Conservation (phyloP, 192 early-diverging fungal genomes). For the Gaertneriomyces semiglobifer region DNA sequence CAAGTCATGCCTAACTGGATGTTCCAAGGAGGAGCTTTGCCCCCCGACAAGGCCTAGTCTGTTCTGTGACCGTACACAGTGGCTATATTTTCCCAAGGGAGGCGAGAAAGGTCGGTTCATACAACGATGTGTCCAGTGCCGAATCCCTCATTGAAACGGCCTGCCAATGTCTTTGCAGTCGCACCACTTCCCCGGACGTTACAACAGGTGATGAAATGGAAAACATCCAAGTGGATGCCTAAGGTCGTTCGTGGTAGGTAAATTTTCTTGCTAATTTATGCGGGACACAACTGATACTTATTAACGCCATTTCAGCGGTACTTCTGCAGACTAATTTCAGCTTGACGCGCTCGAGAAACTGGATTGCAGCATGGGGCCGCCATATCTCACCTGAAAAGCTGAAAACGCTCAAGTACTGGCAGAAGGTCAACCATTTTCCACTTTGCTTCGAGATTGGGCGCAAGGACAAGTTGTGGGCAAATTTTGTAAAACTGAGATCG, state of each 20-base stretch:
- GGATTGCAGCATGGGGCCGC: conserved; percentile 51
- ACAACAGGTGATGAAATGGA: conserved; percentile 37
- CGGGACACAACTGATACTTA: not conserved
- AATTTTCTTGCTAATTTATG: not conserved
- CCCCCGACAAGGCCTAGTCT: too few relatives aligned
- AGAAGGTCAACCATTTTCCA: conserved; percentile 55
- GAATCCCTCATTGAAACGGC: too few relatives aligned
- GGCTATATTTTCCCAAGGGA: too few relatives aligned
- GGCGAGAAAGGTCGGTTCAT: too few relatives aligned
- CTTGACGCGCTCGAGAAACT: conserved; percentile 36
- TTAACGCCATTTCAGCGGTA: conserved; percentile 26
- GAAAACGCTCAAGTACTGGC: conserved; percentile 41
- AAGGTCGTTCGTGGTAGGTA: conserved; percentile 43
- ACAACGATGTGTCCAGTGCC: too few relatives aligned
- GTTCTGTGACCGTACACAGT: too few relatives aligned
- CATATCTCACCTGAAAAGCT: conserved; percentile 39
- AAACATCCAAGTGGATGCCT: conserved; percentile 42
- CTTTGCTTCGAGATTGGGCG: conserved; percentile 49
- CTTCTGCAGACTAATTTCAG: conserved; percentile 39
- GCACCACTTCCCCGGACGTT: conserved; percentile 20
- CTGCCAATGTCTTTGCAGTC: conserved; percentile 10
- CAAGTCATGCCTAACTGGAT: too few relatives aligned
- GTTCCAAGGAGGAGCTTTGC: too few relatives aligned
- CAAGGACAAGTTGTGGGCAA: conserved; percentile 40
- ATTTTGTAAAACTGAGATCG: conserved; percentile 1